Base-by-base conservation (phyloP, 164 flowering plant genomes). In the Macadamia integrifolia region DNA sequence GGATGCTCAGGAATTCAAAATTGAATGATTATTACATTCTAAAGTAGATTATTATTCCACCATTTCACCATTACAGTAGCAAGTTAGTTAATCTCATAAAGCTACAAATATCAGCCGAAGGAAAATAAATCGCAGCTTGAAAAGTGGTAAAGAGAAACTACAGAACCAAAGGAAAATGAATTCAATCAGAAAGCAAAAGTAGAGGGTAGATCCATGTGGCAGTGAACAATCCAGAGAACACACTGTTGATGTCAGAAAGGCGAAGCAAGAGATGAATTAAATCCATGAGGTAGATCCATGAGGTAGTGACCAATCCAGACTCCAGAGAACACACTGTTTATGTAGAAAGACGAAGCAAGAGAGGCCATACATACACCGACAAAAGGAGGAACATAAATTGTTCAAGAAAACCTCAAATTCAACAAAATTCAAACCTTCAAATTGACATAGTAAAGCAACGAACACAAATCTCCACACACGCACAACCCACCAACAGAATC, bases 401-500 rank as follows among this genome's bases (percentile, higher is more conserved):
- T 23, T 60, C 52, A 60, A 59, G 42, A 52, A 52, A 17, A 60
- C 44, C 57, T 17, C 23, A 62, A 57, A 64, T 48, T 65, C 61
- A n/a, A 61, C 62, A n/a, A 42, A 57, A 63, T 28, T 40, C 55
- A 17, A 15, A 58, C 18, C 56, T 15, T 35, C 60, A 13, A 63
- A 69, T 53, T 18, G 46, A n/a, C 30, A 57, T 43, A 43, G 46
- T 11, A 18, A 8, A 7, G 15, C 32, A 11, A 60, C 29, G 7
- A 56, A 17, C 35, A 60, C 32, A 44, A 57, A 57, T 17, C 67
- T 31, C 13, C 13, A 31, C 0, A 1, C 17, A 11, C 43, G 9
- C 3, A 63, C 40, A 35, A 64, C 60, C 68, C 67, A 46, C 30
- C 56, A 62, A 70, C 48, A 61, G 13, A 70, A 64, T 64, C 49